Evolutionary conservation across 2,329 filamentous ascomycete genomes (phyloP).

Genomic region (Exophiala bonariae): DNA sequence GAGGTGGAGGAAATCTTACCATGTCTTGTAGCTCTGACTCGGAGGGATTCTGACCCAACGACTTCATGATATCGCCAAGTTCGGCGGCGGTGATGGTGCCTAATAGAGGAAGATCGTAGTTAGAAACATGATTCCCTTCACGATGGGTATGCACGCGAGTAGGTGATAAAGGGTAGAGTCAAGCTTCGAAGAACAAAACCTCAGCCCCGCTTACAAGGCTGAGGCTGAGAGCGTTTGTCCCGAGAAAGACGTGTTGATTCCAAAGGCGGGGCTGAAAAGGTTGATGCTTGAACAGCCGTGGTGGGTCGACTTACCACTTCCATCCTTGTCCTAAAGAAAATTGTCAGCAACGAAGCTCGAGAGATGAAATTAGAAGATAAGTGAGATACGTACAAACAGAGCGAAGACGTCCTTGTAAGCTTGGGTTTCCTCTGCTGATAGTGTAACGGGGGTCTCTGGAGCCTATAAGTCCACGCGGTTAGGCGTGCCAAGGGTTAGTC

Average conservation of each 20-base stretch:
- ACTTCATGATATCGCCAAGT: constrained; percentile 64
- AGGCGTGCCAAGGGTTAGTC: constrained; percentile 10
- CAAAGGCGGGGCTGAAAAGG: not conserved
- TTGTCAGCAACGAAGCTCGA: constrained; percentile 3
- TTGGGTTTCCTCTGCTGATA: constrained; percentile 29
- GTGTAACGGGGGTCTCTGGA: constrained; percentile 14
- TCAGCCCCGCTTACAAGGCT: constrained; percentile 6
- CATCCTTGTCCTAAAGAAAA: constrained; percentile 32
- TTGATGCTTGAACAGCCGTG: not conserved
- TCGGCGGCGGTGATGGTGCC: constrained; percentile 66
- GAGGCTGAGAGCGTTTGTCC: not conserved
- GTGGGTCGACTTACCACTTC: constrained; percentile 30
- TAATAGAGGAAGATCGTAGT: constrained; percentile 31
- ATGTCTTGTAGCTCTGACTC: constrained; percentile 65
- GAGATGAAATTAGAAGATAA: not conserved
- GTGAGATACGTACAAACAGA: constrained; percentile 30
- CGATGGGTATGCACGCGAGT: too few relatives aligned
- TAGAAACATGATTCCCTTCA: not conserved
- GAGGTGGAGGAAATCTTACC: constrained; percentile 20
- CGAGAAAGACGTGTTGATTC: not conserved
- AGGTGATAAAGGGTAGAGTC: too few relatives aligned
- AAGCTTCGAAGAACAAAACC: too few relatives aligned
- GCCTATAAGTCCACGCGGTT: constrained; percentile 8
- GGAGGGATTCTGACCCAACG: constrained; percentile 63
- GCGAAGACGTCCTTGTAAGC: constrained; percentile 33